A percentile compares a stretch with the other conserved stretches of the same genome.
Evolutionary conservation across 2,329 filamentous ascomycete species (phyloP).

Genomic region (Arthrinium phaeospermum): DNA sequence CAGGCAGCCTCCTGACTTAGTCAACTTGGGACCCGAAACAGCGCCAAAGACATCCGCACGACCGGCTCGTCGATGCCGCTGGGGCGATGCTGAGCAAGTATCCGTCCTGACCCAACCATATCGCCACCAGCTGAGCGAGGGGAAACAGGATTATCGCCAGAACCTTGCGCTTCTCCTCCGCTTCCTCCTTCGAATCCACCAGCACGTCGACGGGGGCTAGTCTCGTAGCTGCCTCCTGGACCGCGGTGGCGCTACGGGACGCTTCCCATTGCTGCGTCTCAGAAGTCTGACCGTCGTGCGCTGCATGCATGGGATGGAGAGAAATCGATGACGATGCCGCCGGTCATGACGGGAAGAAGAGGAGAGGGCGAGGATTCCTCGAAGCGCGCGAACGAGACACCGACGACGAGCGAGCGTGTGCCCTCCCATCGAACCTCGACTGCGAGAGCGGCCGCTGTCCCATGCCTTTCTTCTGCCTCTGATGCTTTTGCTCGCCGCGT

Average conservation of each 20-base stretch:
- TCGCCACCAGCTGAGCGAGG: background rate
- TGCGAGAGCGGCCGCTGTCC: too few species aligned
- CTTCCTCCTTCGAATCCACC: background rate
- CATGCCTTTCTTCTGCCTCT: background rate
- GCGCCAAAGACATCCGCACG: constrained; percentile 29
- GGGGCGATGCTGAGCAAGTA: constrained; percentile 26
- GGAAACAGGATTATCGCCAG: background rate
- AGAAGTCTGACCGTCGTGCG: constrained; percentile 24
- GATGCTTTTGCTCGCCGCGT: background rate
- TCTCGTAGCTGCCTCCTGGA: constrained; percentile 10
- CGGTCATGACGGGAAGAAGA: background rate
- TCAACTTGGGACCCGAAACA: constrained; percentile 51
- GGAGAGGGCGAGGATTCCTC: background rate
- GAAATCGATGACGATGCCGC: background rate
- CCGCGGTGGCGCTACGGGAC: constrained; percentile 16
- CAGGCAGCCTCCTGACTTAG: constrained; percentile 38
- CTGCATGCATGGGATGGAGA: background rate
- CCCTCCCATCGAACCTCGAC: background rate
- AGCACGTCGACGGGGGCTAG: background rate
- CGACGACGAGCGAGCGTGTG: background rate
- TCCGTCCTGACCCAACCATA: constrained; percentile 24
- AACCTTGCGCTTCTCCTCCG: background rate
- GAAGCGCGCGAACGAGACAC: background rate
- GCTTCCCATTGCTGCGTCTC: constrained; percentile 25
- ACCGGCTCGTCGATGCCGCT: constrained; percentile 24